Conservation (phyloP, 345 rosid species). For the Anastatica hierochuntica region DNA sequence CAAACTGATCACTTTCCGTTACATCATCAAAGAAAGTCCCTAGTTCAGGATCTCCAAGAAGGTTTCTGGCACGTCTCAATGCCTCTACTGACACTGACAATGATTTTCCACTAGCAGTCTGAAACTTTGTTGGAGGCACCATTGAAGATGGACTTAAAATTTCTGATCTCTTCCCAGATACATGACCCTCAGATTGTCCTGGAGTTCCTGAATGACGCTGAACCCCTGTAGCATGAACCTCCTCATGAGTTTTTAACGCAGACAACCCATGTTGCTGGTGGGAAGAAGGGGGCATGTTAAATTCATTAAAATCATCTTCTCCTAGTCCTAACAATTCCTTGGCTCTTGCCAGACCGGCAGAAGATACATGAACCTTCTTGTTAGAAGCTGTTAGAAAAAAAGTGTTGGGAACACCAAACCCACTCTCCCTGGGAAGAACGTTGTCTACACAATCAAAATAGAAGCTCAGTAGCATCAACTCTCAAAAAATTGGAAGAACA, state of each 20-base stretch:
- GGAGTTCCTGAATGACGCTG: slow-evolving; percentile 25
- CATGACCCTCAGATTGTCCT: slow-evolving; percentile 22
- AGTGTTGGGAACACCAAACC: slow-evolving; percentile 34
- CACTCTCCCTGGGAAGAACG: no score
- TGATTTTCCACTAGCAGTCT: slow-evolving; percentile 82
- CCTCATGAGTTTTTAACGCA: slow-evolving; percentile 14
- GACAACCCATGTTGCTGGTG: slow-evolving; percentile 17
- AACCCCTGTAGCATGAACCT: slow-evolving; percentile 22
- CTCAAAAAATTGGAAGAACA: no score
- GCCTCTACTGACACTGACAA: slow-evolving; percentile 83
- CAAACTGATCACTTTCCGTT: slow-evolving; percentile 27
- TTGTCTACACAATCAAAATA: slow-evolving; percentile 29
- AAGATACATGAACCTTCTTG: slow-evolving; percentile 51
- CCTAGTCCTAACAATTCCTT: slow-evolving; percentile 57
- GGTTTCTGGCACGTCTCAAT: slow-evolving; percentile 71
- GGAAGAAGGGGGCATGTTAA: slow-evolving; percentile 18
- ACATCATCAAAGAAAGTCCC: slow-evolving; percentile 45
- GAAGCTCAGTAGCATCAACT: no score
- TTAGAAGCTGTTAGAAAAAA: slow-evolving; percentile 78
- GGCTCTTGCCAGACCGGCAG: slow-evolving; percentile 62
- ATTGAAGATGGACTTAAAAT: slow-evolving; percentile 26
- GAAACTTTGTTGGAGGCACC: slow-evolving; percentile 61
- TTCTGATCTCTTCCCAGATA: slow-evolving; percentile 23
- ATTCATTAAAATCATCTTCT: slow-evolving; percentile 32
- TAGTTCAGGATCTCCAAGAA: slow-evolving; percentile 83